Conservation (phyloP, 148 eudicot species). For the Persicaria maculosa region DNA sequence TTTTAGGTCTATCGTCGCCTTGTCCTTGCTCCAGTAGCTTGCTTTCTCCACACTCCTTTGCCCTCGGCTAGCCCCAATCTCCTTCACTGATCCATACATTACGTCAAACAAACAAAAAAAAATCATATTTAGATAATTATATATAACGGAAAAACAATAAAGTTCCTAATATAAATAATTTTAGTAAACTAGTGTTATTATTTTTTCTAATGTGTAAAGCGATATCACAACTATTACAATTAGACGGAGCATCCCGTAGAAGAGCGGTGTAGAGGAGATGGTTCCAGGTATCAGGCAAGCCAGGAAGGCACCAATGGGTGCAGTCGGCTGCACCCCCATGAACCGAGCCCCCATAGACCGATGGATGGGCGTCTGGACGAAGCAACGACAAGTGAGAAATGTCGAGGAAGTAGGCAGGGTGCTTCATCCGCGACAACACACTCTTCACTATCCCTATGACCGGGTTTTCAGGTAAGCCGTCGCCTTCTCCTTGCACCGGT, state of each 20-base stretch:
- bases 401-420: conserved; percentile 22
- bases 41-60: too few species aligned
- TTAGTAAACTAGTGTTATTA: too few species aligned
- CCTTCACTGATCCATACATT: too few species aligned
- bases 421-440: not conserved
- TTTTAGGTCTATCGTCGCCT: too few species aligned
- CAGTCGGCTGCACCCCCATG: conserved; percentile 16
- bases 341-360: not conserved
- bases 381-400: conserved; percentile 19
- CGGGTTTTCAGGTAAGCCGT: conserved; percentile 12
- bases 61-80: too few species aligned
- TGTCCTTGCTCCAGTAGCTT: too few species aligned
- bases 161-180: too few species aligned
- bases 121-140: too few species aligned
- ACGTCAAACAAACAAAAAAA: too few species aligned
- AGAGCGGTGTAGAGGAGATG: conserved; percentile 12
- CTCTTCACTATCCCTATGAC: conserved; percentile 20
- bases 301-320: conserved; percentile 36
- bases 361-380: conserved; percentile 34
- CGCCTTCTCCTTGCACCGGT: conserved; percentile 2
- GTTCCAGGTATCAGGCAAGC: conserved; percentile 34
- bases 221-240: too few species aligned
- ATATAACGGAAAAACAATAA: too few species aligned
- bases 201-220: too few species aligned
- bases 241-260: not conserved